Percentiles rank a stretch among this genome's conserved stretches.
Evolutionary conservation across 2,329 filamentous ascomycete genomes (phyloP).

Genomic region (Ascocoryne sarcoides): DNA sequence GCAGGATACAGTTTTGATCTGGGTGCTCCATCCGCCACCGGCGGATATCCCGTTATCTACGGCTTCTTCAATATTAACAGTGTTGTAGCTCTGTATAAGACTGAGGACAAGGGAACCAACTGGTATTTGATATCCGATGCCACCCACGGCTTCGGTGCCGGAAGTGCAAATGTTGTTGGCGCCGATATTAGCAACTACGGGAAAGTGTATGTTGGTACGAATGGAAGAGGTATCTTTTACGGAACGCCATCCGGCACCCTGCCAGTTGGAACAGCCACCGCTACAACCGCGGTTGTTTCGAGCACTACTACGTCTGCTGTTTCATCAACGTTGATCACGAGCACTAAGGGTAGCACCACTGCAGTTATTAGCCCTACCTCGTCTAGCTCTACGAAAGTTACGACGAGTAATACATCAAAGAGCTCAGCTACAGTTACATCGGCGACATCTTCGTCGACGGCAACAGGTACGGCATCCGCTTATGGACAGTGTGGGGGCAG

Average conservation of each 20-base stretch:
- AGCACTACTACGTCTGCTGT: background rate
- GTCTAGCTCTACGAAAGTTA: background rate
- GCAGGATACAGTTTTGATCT: constrained; percentile 9
- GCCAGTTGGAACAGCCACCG: constrained; percentile 19
- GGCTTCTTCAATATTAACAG: constrained; percentile 12
- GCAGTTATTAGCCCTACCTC: background rate
- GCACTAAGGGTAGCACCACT: constrained; percentile 1
- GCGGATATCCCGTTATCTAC: constrained; percentile 10
- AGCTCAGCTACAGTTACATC: background rate
- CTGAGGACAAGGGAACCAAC: constrained; percentile 8
- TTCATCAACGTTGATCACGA: background rate
- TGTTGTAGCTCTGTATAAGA: constrained; percentile 12
- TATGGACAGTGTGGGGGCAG: constrained; percentile 1
- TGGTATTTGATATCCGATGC: constrained; percentile 14
- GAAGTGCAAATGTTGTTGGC: constrained; percentile 18
- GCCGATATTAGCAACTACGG: constrained; percentile 14
- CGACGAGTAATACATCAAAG: background rate
- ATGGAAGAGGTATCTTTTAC: constrained; percentile 29
- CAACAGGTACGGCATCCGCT: background rate
- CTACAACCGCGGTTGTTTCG: background rate
- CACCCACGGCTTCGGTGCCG: constrained; percentile 18
- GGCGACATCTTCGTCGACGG: background rate
- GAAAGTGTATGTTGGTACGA: constrained; percentile 28
- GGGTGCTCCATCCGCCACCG: constrained; percentile 6
- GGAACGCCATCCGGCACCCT: constrained; percentile 17